Percentiles rank a stretch among this genome's conserved stretches.
These are phyloP conservation scores for Xerocomus minutiporus DNA, from an alignment of 1,284 basidiomycete genomes.

Conservation along the genomic window DNA sequence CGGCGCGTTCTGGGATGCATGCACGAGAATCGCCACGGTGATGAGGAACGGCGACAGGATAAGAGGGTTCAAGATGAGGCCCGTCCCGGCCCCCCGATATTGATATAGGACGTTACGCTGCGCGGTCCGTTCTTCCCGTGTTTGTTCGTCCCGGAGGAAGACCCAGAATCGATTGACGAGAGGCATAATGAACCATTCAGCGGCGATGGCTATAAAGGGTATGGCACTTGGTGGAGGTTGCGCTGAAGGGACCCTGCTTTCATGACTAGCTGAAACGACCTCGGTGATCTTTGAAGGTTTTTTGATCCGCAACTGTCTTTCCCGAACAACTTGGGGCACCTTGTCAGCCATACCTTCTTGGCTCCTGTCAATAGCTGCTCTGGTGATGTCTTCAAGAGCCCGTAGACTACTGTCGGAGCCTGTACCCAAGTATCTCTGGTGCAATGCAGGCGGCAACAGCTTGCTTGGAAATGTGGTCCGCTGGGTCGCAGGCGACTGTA, in stretches of 20 bases:
- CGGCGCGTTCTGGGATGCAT: conserved; percentile 74
- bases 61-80: conserved; percentile 73
- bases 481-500: conserved; percentile 34
- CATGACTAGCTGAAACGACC: conserved; percentile 24
- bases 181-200: conserved; percentile 83
- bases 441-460: conserved; percentile 64
- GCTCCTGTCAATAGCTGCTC: conserved; percentile 52
- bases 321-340: conserved; percentile 59
- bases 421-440: conserved; percentile 58
- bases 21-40: conserved; percentile 76
- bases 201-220: conserved; percentile 73
- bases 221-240: conserved; percentile 26
- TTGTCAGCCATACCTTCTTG: conserved; percentile 47
- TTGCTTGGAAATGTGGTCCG: conserved; percentile 71
- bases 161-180: conserved; percentile 88
- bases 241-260: conserved; percentile 3
- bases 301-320: conserved; percentile 70
- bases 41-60: conserved; percentile 72
- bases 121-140: conserved; percentile 64
- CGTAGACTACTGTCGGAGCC: conserved; percentile 40
- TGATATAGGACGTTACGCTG: conserved; percentile 43
- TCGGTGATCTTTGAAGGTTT: conserved; percentile 46
- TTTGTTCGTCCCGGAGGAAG: conserved; percentile 79
- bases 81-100: conserved; percentile 73
- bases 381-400: conserved; percentile 58